Evolutionary conservation across 1,139 yeast genomes (phyloP).

Genomic region (Chernovozyma aurita): DNA sequence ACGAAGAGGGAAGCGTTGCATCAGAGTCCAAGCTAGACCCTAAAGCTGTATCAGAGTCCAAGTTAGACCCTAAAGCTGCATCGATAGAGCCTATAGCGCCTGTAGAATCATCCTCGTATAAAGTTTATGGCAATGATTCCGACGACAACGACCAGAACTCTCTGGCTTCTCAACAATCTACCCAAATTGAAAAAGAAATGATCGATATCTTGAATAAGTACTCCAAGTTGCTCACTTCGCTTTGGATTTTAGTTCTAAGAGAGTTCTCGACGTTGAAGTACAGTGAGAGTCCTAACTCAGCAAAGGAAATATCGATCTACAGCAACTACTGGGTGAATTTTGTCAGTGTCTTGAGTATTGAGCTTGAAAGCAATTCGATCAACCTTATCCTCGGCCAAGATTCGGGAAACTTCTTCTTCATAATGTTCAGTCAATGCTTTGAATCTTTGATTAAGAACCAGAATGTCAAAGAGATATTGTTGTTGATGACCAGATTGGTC

Average conservation of each 20-base stretch:
- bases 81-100: background rate
- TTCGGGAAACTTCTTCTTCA: conserved; percentile 70
- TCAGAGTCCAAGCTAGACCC: background rate
- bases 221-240: conserved; percentile 56
- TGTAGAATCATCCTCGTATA: too few relatives aligned
- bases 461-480: conserved; percentile 41
- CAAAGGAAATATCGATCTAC: conserved; percentile 54
- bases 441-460: conserved; percentile 59
- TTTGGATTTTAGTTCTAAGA: conserved; percentile 74
- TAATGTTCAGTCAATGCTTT: conserved; percentile 78
- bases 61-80: background rate
- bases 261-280: conserved; percentile 72
- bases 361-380: conserved; percentile 44
- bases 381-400: conserved; percentile 52
- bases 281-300: conserved; percentile 30
- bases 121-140: too few relatives aligned
- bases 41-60: background rate
- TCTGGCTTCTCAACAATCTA: conserved; percentile 2
- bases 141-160: conserved; percentile 19
- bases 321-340: conserved; percentile 75
- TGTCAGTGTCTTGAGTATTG: conserved; percentile 69
- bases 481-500: conserved; percentile 54
- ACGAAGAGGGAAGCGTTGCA: background rate
- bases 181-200: conserved; percentile 25
- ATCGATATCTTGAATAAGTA: conserved; percentile 52